Conservation (phyloP, 2,329 filamentous ascomycete genomes). For the Botrytis porri region DNA sequence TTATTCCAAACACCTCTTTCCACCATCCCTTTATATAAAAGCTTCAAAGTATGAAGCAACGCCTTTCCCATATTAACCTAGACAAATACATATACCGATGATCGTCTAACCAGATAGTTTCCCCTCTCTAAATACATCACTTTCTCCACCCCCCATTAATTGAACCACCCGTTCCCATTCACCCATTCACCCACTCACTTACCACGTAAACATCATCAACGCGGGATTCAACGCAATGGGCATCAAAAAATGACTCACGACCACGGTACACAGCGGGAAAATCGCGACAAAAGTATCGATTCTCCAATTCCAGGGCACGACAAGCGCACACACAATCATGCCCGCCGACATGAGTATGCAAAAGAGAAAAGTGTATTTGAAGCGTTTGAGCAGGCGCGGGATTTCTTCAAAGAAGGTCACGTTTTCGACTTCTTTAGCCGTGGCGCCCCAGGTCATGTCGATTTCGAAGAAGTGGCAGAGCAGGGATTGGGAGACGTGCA, state of each 20-base stretch:
- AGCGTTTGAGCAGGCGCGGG: conserved; percentile 72
- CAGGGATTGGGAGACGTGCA: conserved; percentile 78
- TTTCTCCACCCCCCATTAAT: neutral
- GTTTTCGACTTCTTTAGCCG: conserved; percentile 76
- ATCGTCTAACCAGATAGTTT: no score
- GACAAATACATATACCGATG: neutral
- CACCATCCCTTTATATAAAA: neutral
- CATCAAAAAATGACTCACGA: conserved; percentile 65
- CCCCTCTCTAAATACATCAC: neutral
- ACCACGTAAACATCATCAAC: conserved; percentile 77
- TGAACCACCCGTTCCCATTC: neutral
- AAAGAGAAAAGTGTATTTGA: conserved; percentile 50
- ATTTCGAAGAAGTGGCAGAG: conserved; percentile 81
- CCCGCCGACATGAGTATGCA: conserved; percentile 53
- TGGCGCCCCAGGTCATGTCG: conserved; percentile 83
- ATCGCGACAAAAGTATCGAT: conserved; percentile 74
- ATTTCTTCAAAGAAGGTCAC: conserved; percentile 84
- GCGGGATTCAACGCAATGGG: conserved; percentile 73
- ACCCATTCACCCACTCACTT: neutral
- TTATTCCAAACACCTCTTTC: neutral
- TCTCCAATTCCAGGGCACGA: conserved; percentile 63
- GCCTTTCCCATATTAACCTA: conserved; percentile 7
- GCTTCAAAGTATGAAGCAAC: neutral
- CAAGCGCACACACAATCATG: conserved; percentile 58
- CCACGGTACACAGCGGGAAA: conserved; percentile 69